Percentiles rank a stretch among this genome's conserved stretches.
Conservation (phyloP, 192 early-diverging fungal species). For the Diversispora eburnea region DNA sequence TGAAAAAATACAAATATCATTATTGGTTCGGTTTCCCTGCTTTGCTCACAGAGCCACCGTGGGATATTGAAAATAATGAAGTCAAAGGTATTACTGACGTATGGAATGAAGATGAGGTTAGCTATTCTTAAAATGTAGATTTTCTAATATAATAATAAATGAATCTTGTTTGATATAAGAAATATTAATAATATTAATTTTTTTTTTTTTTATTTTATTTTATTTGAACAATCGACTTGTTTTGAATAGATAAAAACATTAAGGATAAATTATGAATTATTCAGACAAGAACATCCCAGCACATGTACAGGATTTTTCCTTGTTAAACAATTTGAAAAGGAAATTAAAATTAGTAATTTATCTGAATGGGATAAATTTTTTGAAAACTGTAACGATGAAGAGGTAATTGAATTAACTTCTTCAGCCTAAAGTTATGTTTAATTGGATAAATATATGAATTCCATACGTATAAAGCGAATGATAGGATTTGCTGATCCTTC, state of each 20-base stretch:
- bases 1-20: constrained; percentile 93
- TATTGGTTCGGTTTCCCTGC: constrained; percentile 97
- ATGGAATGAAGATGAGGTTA: constrained; percentile 20
- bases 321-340: constrained; percentile 24
- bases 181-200: too few species aligned
- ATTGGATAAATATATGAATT: background rate
- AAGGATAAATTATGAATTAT: constrained; percentile 5
- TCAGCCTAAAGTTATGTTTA: too few species aligned
- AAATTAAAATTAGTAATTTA: constrained; percentile 41
- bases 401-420: constrained; percentile 26
- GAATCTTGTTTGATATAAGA: too few species aligned
- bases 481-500: constrained; percentile 90
- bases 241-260: constrained; percentile 6
- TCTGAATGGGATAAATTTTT: constrained; percentile 58
- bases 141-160: too few species aligned
- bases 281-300: constrained; percentile 11
- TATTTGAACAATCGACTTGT: background rate
- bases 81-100: constrained; percentile 16
- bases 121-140: constrained; percentile 1
- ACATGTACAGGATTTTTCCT: constrained; percentile 40
- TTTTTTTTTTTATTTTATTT: background rate
- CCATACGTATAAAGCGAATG: constrained; percentile 32
- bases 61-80: constrained; percentile 33
- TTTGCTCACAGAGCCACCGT: constrained; percentile 63
- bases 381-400: constrained; percentile 32